phyloP scores from a whole-genome alignment of 306 rosid genomes.

The Trifolium repens region DNA sequence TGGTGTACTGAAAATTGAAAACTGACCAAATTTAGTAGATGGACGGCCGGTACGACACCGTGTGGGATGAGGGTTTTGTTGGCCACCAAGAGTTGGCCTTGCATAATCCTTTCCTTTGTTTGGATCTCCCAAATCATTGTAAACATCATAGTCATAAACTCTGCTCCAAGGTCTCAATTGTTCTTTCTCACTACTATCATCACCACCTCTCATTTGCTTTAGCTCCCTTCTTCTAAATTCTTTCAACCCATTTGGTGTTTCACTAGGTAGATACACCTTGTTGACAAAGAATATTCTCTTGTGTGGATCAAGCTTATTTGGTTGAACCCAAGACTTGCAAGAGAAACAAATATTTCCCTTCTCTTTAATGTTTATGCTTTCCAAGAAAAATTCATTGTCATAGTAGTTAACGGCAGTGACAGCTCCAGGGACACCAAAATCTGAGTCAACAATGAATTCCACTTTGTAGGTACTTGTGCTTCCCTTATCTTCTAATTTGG shows the following conservation, averaged over 20 bases:
- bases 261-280: conserved; percentile 48
- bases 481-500: conserved; percentile 16
- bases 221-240: conserved; percentile 36
- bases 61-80: conserved; percentile 52
- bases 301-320: not conserved
- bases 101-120: conserved; percentile 36
- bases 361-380: conserved; percentile 41
- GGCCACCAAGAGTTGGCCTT: conserved; percentile 46
- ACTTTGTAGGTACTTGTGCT: conserved; percentile 27
- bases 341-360: conserved; percentile 25
- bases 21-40: conserved; percentile 29
- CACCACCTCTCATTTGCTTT: conserved; percentile 38
- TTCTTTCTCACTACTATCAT: conserved; percentile 29
- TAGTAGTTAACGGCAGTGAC: conserved; percentile 35
- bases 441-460: conserved; percentile 49
- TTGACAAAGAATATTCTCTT: conserved; percentile 52
- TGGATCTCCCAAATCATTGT: conserved; percentile 57
- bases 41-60: conserved; percentile 57
- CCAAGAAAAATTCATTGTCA: conserved; percentile 49
- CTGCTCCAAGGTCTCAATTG: not conserved
- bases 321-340: conserved; percentile 64
- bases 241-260: conserved; percentile 45
- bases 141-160: conserved; percentile 46
- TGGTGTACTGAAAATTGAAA: not conserved
- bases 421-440: conserved; percentile 60